Base-by-base conservation (phyloP, 768 basidiomycete genomes). In the Pleurotus djamor region DNA sequence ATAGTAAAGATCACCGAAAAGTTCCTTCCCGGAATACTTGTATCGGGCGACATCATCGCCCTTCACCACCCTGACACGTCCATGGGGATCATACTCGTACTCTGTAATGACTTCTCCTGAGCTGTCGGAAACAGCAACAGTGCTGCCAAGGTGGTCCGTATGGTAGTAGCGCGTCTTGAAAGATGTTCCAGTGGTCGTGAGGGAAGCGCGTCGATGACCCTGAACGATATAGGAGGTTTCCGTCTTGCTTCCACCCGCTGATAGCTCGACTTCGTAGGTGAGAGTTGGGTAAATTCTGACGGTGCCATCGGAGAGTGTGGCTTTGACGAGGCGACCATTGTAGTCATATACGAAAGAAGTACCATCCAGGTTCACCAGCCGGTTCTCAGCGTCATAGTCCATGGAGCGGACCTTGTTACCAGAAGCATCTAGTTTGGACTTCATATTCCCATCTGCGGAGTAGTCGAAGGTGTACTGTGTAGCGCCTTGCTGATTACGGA, bases 21-120 rank as follows among this genome's bases (percentile, higher is more conserved):
- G 9, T 45, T 62, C 61, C 33, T 62, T 62, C 13, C 61, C 61
- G 9, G 61, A 62, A 43, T 49, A 62, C 58, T 61, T 56, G 54
- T 56, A 56, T n/a, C 54, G 54, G 13, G 54, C 32, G 6, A 56
- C 28, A 56, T 56, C 54, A 10, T n/a, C 54, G 33, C 54, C 54
- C 28, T 44, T 56, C 21, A 56, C 44, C 14, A 56, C 21, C 4
- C 44, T 6, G 1, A 48, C 43, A 41, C 58, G 50, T n/a, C 51
- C 51, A 1, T 59, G 54, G 13, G 58, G 49, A 32, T 62, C 58
- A 32, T 62, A 62, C 5, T 62, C 59, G 36, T 62, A 62, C 28
- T 62, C 58, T 10, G 57, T 52, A 21, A 59, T 41, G 1, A 62
- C 10, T 16, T 35, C 36, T 8, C 61, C 61, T 6, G 58, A 59